Evolutionary conservation across 129 eudicot genomes (phyloP), one percentile per base, ranked within the genome.

Genomic region (Chrysanthemum makinoi): DNA sequence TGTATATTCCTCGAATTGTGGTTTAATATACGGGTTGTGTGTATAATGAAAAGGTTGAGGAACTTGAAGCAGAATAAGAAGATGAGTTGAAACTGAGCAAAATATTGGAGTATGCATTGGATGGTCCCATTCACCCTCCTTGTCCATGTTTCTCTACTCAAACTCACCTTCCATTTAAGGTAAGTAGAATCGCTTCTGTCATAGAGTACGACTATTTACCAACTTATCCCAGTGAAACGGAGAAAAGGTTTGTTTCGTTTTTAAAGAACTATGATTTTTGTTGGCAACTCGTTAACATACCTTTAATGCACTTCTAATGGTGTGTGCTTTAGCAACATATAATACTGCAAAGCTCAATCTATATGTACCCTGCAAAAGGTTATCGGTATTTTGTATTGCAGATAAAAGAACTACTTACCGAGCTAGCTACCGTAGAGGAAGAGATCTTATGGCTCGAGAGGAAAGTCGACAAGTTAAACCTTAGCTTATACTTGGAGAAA

Each of bases 401-500:
- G 96, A 87, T 87, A 9, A 85, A 89, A 69, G 76, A 69, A 80
- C 86, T 94, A 48, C 89, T 89, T 35, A 82, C 92, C 58, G 98
- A 94, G 70, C 69, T 89, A 9, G 82, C 80, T 13, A 74, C 84
- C 72, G 90, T 87, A 44, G 95, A 94, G 54, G 95, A 87, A 63
- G 93, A 94, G 75, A 94, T 94, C 20, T 39, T 33, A 9, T 84
- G 78, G 88, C 84, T 89, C 0, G 98, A 90, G 76, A 79, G 72
- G 6, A 87, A 85, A 62, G 82, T 87, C 0, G 73, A 79, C 15
- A 83, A 80, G 47, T 70, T 93, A 61, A 89, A 87, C 76, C 43
- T 78, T 15, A 84, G 59, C 53, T 69, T 87, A 59, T 83, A 80
- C 73, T 62, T 67, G 18, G 98, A 89, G 77, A 80, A 85, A 64